A percentile compares a stretch with the other conserved stretches of the same genome.
Conservation (phyloP, 148 eudicot species). For the Spergularia marina region DNA sequence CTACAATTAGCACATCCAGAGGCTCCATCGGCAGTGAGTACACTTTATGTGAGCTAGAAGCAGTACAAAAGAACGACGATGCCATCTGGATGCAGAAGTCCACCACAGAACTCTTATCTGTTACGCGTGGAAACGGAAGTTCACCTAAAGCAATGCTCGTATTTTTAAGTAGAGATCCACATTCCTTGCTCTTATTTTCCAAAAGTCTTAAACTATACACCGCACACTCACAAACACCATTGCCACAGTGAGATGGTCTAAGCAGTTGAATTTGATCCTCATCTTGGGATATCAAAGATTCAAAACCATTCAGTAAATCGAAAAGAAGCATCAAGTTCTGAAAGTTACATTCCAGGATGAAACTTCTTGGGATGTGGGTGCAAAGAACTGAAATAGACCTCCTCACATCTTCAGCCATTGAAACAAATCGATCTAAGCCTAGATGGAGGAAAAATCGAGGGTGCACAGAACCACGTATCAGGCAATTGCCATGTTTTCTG, state of each 20-base stretch:
- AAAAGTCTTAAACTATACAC: too few species aligned
- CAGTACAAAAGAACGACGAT: slow-evolving; percentile 50
- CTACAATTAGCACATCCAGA: slow-evolving; percentile 44
- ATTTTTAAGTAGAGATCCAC: slow-evolving; percentile 30
- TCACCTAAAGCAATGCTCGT: slow-evolving; percentile 28
- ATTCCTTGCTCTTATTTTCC: too few species aligned
- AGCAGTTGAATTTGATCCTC: slow-evolving; percentile 25
- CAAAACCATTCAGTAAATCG: slow-evolving; percentile 31
- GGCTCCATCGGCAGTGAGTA: slow-evolving; percentile 29
- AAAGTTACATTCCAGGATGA: slow-evolving; percentile 30
- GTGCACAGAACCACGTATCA: neutral
- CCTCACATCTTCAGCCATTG: slow-evolving; percentile 27
- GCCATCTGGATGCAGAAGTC: slow-evolving; percentile 48
- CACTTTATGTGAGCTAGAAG: slow-evolving; percentile 47
- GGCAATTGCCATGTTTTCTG: slow-evolving; percentile 12
- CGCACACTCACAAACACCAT: neutral
- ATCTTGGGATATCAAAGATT: slow-evolving; percentile 32
- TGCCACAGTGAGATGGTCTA: slow-evolving; percentile 16
- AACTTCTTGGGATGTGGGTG: slow-evolving; percentile 43
- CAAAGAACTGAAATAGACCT: slow-evolving; percentile 33
- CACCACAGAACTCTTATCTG: slow-evolving; percentile 5
- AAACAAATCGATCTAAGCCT: slow-evolving; percentile 33
- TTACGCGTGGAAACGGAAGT: slow-evolving; percentile 34
- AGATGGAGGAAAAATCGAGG: slow-evolving; percentile 39
- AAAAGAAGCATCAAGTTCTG: slow-evolving; percentile 22